Base-by-base conservation (phyloP, 345 rosid genomes). In the Turritis glabra region DNA sequence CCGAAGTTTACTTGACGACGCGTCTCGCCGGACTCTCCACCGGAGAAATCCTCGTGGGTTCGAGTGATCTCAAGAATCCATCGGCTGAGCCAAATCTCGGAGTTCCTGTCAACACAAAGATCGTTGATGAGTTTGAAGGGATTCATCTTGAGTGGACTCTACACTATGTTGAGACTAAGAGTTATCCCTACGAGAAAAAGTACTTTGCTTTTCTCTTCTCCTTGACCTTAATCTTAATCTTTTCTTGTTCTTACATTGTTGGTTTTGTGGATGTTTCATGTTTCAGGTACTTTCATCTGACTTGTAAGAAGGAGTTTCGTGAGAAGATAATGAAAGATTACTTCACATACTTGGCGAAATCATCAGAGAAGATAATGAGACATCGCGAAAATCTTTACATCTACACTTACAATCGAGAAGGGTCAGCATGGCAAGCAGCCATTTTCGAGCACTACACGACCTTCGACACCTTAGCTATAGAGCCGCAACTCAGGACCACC, bases 121-220 rank as follows among this genome's bases (percentile, higher is more conserved):
- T 77, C 48, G 14, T 58, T 2, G 80, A 77, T 38, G 72, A 57
- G 22, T 77, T 62, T 38, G 38, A 77, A 57, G 80, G 73, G 62
- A 77, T 77, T 58, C 72, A 63, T 37, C 60, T 77, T 7, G 73
- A 71, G 55, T 77, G 80, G 80, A 71, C 17, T 58, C 73, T 77
- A 0, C 77, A 30, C 55, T 30, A 23, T 19, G 57, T 72, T 58
- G 77, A 77, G 10, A 15, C 64, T 13, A 58, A 77, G 40, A 57
- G 17, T 17, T 41, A 68, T 59, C 69, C 44, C 5, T 72, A 60
- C 3, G 74, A 68, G 79, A 75, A 75, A 67, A 10, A 19, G 79
- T 75, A 48, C 12, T 12, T 5, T 56, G 29, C 12, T 40, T 3
- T 0, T 40, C 5, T 11, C 14, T 21, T 35, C n/a, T 5, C 13